Evolutionary conservation across 768 basidiomycete genomes (phyloP), one percentile per base, ranked within the genome.

Genomic region (Goffeauzyma gilvescens): DNA sequence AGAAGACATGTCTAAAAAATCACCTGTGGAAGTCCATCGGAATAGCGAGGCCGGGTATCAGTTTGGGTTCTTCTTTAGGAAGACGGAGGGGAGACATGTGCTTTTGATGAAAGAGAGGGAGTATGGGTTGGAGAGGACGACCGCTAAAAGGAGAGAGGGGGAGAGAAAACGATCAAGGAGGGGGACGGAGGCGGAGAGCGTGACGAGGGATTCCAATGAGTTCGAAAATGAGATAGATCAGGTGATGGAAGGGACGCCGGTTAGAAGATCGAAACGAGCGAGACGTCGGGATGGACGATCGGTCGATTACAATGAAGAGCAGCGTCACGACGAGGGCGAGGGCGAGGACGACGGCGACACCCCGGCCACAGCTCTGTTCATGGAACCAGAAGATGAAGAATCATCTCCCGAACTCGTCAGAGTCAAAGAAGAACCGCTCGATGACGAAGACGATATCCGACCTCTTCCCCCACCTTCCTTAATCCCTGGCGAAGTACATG

Each of bases 1-100:
- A 7, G 50, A 48, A 18, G 35, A 51, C 35, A 30, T 41, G 28
- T 53, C 74, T 28, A 75, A 78, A 67, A 78, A 74, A 54, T 73
- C 76, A 2, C 74, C 75, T 2, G 75, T 87, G 0, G 81, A 85
- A 46, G 83, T 84, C 2, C 75, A 84, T 59, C 69, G 83, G 62
- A 85, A 85, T 65, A 80, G 86, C 83, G 26, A 58, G 89, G 86
- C 81, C 46, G 72, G 72, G 0, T 90, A 89, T 55, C 86, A 90
- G 51, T 86, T 84, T 59, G 84, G 80, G 36, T 90, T 84, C 59
- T 90, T 87, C 65, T 68, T 89, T 51, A 74, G 83, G 18, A 77
- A 76, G 62, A 76, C 75, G 2, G 83, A 85, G 39, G 72, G 79
- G 8, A 58, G 58, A 9, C 82, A 89, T 60, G 75, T 81, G 0